Evolutionary conservation across 179 eudicot genomes (phyloP), one percentile per base, ranked within the genome.

Genomic region (Vitellaria paradoxa): DNA sequence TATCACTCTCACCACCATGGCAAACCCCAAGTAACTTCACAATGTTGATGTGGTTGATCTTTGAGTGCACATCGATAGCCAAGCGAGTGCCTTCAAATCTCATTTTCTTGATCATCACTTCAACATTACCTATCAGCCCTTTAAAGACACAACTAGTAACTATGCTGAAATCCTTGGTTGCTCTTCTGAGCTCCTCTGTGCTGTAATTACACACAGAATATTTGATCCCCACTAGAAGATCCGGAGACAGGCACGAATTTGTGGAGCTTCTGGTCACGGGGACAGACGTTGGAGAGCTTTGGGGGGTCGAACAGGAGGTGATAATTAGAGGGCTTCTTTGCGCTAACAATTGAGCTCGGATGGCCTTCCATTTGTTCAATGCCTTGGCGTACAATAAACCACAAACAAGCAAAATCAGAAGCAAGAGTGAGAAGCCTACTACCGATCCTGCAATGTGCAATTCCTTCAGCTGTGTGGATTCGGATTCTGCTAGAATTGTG

Each of bases 201-300:
- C 75, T 82, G 65, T 80, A 86, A 53, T 62, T 82, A 68, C 77
- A 20, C 65, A 84, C 46, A 26, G 87, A 79, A 37, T 86, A 86
- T 73, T 84, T 86, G 21, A 86, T 68, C n/a, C 89, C 85, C 12
- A 40, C 75, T 8, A 86, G 81, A 49, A 86, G 79, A 78, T 86
- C 89, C 5, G 89, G 89, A 9, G 87, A 86, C 72, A 86, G 75
- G 71, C 89, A 84, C 52, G 89, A 84, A 74, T 72, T 76, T 50
- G 85, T 80, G 68, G 89, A 86, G 75, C 79, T 82, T 76, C 79
- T 78, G n/a, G 83, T 71, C 5, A 77, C 77, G 18, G 76, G 77
- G 18, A 77, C 75, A 14, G 85, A 81, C 8, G 61, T 2, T 24
- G 73, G 81, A n/a, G 76, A 77, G 73, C 87, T 84, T 63, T 71